A percentile compares a stretch with the other conserved stretches of the same genome.
phyloP scores from a whole-genome alignment of 768 basidiomycete species.

The Solioccasus polychromus region DNA sequence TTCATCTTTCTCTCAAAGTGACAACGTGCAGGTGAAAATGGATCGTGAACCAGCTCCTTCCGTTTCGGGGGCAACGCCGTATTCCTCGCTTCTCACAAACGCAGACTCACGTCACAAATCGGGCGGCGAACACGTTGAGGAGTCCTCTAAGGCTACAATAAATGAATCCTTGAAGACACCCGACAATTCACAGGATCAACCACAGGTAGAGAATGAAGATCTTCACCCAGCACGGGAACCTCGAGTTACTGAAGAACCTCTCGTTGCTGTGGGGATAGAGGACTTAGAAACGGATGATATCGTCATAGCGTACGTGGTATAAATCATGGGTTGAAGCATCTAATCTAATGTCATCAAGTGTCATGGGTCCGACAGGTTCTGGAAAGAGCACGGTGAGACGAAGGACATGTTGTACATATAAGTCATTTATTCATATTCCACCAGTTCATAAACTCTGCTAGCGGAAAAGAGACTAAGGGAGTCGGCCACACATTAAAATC shows the following conservation, averaged over 20 bases:
- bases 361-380: slow-evolving; percentile 21
- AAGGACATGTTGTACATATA: background rate
- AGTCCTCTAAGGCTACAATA: too few species aligned
- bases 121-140: too few species aligned
- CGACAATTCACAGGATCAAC: too few species aligned
- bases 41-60: too few species aligned
- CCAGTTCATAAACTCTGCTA: slow-evolving; percentile 13
- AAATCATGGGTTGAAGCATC: background rate
- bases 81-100: too few species aligned
- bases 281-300: background rate
- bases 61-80: too few species aligned
- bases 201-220: too few species aligned
- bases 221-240: too few species aligned
- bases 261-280: background rate
- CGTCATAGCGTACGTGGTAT: slow-evolving; percentile 14
- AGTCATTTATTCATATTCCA: background rate
- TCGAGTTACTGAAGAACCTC: background rate
- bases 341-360: slow-evolving; percentile 1
- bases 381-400: slow-evolving; percentile 14
- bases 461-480: background rate
- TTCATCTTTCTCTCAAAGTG: too few species aligned
- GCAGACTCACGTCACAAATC: too few species aligned
- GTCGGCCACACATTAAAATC: slow-evolving; percentile 11
- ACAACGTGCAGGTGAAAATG: too few species aligned
- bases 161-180: too few species aligned